Conservation (phyloP, 495 filamentous ascomycete genomes). For the Lichina pygmaea region DNA sequence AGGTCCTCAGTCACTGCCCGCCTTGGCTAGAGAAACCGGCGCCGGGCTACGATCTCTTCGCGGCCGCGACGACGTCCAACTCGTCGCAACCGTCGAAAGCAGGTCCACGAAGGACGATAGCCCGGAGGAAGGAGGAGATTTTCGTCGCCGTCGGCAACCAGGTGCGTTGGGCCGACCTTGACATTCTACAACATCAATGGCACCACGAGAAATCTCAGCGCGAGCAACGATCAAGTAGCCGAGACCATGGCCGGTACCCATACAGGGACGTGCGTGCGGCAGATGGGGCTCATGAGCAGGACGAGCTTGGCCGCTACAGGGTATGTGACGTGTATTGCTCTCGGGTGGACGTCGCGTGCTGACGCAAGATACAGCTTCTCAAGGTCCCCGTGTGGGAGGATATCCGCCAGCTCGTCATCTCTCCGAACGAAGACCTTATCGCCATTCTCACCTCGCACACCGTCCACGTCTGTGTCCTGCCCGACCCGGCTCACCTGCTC, state of each 20-base stretch:
- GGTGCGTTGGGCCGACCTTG: constrained; percentile 64
- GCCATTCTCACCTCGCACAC: constrained; percentile 67
- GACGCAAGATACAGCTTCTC: constrained; percentile 24
- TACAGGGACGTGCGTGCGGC: too few species aligned
- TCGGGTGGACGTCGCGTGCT: neutral
- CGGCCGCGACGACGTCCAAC: constrained; percentile 13
- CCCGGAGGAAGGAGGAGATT: constrained; percentile 47
- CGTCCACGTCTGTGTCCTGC: constrained; percentile 53
- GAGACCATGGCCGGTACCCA: neutral
- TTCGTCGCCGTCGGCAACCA: constrained; percentile 67
- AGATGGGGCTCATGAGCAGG: neutral
- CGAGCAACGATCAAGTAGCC: constrained; percentile 2
- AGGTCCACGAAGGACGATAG: constrained; percentile 38
- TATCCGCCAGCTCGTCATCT: constrained; percentile 59
- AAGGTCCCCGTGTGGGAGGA: constrained; percentile 42
- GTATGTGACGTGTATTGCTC: neutral
- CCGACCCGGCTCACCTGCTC: constrained; percentile 44
- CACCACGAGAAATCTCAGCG: constrained; percentile 13
- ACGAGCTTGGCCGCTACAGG: neutral
- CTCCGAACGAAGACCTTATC: constrained; percentile 49
- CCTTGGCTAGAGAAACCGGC: constrained; percentile 54
- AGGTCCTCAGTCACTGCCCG: constrained; percentile 55
- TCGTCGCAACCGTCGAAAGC: constrained; percentile 5
- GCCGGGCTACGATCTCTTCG: constrained; percentile 47
- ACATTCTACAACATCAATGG: constrained; percentile 45